Conservation (phyloP, 352 stramenopile species). For the Phytopythium vexans region DNA sequence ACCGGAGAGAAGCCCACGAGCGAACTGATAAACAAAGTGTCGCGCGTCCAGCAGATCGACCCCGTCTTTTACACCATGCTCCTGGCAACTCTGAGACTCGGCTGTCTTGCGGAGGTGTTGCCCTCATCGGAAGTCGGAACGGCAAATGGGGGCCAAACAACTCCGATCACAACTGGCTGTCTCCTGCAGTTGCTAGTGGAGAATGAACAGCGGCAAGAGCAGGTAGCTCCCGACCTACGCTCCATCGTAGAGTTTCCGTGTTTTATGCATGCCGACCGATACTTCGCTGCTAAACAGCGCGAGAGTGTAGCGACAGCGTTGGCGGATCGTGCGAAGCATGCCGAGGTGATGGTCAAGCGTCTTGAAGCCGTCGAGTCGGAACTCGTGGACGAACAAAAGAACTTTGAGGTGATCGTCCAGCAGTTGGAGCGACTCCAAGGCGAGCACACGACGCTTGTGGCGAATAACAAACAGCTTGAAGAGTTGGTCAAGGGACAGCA, state of each 20-base stretch:
- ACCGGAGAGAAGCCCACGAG: slow-evolving; percentile 42
- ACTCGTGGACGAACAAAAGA: slow-evolving; percentile 63
- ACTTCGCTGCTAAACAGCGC: slow-evolving; percentile 25
- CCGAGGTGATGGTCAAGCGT: slow-evolving; percentile 41
- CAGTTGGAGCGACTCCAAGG: slow-evolving; percentile 51
- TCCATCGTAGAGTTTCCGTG: slow-evolving; percentile 25
- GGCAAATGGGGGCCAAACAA: background rate
- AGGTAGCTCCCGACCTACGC: background rate
- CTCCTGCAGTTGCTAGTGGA: slow-evolving; percentile 22
- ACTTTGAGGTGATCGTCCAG: slow-evolving; percentile 59
- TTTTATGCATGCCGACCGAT: slow-evolving; percentile 55
- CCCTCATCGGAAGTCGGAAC: background rate
- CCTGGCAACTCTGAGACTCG: slow-evolving; percentile 17
- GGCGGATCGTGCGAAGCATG: slow-evolving; percentile 20
- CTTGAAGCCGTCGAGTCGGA: slow-evolving; percentile 61
- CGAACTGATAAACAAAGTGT: slow-evolving; percentile 52
- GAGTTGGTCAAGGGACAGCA: background rate
- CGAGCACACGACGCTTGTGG: slow-evolving; percentile 5
- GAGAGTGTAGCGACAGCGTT: slow-evolving; percentile 22
- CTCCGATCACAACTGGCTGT: slow-evolving; percentile 5
- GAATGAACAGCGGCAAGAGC: slow-evolving; percentile 18
- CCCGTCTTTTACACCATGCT: slow-evolving; percentile 37
- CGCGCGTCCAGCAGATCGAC: slow-evolving; percentile 41
- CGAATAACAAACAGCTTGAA: background rate
- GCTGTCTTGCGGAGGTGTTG: background rate